Evolutionary conservation across 305 asterid genomes (phyloP), one percentile per base, ranked within the genome.

Genomic region (Ruellia speciosa): DNA sequence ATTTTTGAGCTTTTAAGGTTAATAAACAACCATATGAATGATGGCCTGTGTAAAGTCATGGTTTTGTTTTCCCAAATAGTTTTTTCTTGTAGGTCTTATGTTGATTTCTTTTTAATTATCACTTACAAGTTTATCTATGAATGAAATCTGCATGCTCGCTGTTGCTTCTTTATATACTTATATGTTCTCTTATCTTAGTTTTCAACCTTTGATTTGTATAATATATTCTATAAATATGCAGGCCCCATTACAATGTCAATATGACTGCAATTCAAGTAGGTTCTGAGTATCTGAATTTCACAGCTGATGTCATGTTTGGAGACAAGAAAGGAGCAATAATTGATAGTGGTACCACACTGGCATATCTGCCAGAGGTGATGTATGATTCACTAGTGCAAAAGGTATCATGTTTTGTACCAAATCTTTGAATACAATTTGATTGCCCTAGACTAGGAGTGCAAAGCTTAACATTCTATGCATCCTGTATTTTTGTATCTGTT

Each of bases 161-260:
- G 20, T 41, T 24, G 56, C 56, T 33, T 13, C 11, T n/a, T 43
- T 43, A 12, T 43, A 43, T 43, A 4, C 16, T 43, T 54, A 43
- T 52, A 33, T 45, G n/a, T n/a, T n/a, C n/a, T n/a, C n/a, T n/a
- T n/a, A n/a, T n/a, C n/a, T n/a, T 61, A 14, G 65, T 52, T 50
- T 47, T 58, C 19, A 62, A 40, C 45, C 11, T 15, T 20, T 58
- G 16, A 11, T 12, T 43, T n/a, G 11, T 43, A 43, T 43, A 65
- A 70, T 15, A 43, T 49, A 62, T 16, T 47, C 15, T 54, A 18
- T 34, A 24, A 34, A 61, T 56, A 59, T 77, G 78, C 48, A 92
- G 99, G 96, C 93, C 83, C 47, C 97, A 92, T 77, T 92, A 92
- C 87, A 86, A 74, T 82, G 99, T 88, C 81, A 92, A 92, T 76